Conservation (phyloP, 169 alveolate species). For the Cryptosporidium tyzzeri region DNA sequence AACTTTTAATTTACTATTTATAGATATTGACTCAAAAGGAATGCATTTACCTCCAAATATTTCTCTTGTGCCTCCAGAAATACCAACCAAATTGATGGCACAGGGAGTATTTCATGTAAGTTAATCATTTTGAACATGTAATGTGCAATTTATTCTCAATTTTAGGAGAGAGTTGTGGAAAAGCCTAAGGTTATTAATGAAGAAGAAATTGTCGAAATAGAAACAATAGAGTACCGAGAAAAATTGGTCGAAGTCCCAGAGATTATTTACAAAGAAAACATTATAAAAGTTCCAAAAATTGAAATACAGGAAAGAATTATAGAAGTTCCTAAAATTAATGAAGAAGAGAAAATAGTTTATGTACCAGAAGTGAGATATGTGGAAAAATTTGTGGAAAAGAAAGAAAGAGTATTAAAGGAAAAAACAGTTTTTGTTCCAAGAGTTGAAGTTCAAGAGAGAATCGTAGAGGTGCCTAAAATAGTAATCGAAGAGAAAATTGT, state of each 20-base stretch:
- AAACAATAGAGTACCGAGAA: constrained; percentile 66
- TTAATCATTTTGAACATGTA: not conserved
- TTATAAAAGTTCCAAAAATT: constrained; percentile 63
- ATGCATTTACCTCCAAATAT: constrained; percentile 68
- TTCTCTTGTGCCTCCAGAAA: constrained; percentile 74
- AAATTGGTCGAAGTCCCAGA: constrained; percentile 67
- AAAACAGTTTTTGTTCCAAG: constrained; percentile 64
- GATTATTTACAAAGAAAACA: constrained; percentile 58
- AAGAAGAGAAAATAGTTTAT: constrained; percentile 58
- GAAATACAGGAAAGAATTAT: constrained; percentile 75
- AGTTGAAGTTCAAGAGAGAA: constrained; percentile 62
- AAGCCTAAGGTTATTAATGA: constrained; percentile 65
- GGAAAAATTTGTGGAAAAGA: constrained; percentile 54
- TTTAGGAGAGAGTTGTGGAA: constrained; percentile 63
- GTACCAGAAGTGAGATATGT: constrained; percentile 75
- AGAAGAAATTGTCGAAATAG: constrained; percentile 72
- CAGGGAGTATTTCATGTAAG: constrained; percentile 72
- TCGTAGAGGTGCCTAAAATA: constrained; percentile 72
- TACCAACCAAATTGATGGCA: constrained; percentile 62
- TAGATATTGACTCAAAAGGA: constrained; percentile 38
- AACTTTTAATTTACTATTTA: not conserved
- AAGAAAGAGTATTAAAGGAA: constrained; percentile 55
- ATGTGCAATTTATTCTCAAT: not conserved
- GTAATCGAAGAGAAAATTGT: constrained; percentile 62
- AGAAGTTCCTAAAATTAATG: constrained; percentile 68